Evolutionary conservation across 1,284 basidiomycete species (phyloP).

Genomic region (Irpex rosettiformis): DNA sequence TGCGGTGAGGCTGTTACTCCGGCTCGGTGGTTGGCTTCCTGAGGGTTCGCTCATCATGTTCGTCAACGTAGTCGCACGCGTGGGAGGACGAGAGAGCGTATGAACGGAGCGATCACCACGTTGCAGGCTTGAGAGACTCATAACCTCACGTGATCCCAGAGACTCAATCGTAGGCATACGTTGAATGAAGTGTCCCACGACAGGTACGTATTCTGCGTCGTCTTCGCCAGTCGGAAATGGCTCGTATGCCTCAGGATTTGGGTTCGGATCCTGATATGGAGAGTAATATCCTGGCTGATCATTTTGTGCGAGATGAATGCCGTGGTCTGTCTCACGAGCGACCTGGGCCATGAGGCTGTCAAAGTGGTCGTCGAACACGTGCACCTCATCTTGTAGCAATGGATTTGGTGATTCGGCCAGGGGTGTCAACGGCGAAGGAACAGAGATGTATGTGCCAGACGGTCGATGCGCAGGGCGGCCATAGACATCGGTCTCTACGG

Average conservation of each 20-base stretch:
- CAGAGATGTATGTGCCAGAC: conserved; percentile 14
- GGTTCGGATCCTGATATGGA: conserved; percentile 1
- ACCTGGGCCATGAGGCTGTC: conserved; percentile 46
- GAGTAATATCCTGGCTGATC: conserved; percentile 14
- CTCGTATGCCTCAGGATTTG: conserved; percentile 9
- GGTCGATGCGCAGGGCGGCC: conserved; percentile 16
- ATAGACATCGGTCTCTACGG: conserved; percentile 12
- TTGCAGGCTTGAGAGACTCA: conserved; percentile 24
- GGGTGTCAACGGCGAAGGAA: conserved; percentile 5
- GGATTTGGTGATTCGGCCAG: conserved; percentile 8
- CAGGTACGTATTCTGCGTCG: conserved; percentile 40
- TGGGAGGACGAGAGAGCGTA: conserved; percentile 26
- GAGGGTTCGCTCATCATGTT: conserved; percentile 9
- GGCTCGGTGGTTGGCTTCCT: conserved; percentile 23
- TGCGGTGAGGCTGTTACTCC: conserved; percentile 23
- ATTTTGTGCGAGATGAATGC: conserved; percentile 33
- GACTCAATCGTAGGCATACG: conserved; percentile 80
- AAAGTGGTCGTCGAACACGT: conserved; percentile 47
- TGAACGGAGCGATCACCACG: conserved; percentile 18
- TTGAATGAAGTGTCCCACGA: conserved; percentile 58
- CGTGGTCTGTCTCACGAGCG: conserved; percentile 47
- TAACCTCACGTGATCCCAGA: conserved; percentile 57
- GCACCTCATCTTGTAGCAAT: conserved; percentile 33
- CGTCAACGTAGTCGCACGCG: conserved; percentile 26
- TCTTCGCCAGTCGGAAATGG: conserved; percentile 13